Conservation (phyloP, 352 stramenopile species). For the Phytopythium chamaehyphon region DNA sequence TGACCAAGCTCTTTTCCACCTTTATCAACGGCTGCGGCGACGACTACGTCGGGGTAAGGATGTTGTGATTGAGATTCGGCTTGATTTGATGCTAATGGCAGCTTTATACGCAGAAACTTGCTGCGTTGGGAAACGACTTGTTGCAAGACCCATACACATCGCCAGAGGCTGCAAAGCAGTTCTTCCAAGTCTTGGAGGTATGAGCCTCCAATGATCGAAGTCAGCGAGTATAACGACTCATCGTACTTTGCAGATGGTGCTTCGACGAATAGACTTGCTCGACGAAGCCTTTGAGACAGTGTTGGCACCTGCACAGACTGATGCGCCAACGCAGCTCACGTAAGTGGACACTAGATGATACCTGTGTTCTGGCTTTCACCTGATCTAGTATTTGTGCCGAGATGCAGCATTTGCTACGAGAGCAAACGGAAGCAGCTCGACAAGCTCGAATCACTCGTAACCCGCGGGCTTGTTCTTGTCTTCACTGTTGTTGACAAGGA, state of each 20-base stretch:
- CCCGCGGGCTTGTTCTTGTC: constrained; percentile 40
- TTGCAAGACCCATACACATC: constrained; percentile 65
- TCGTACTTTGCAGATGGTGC: constrained; percentile 30
- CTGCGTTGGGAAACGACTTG: constrained; percentile 43
- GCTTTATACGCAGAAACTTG: constrained; percentile 42
- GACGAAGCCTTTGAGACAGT: constrained; percentile 55
- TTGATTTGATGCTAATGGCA: background rate
- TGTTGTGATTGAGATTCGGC: constrained; percentile 5
- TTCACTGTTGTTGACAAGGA: constrained; percentile 65
- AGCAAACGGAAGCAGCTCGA: constrained; percentile 64
- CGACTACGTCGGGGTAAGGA: constrained; percentile 53
- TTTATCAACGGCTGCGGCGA: constrained; percentile 60
- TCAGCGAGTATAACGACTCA: no score
- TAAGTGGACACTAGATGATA: constrained; percentile 12
- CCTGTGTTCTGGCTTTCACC: background rate
- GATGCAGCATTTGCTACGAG: constrained; percentile 67
- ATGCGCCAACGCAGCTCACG: constrained; percentile 74
- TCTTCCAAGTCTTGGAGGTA: constrained; percentile 66
- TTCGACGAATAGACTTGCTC: constrained; percentile 55
- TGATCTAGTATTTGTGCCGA: background rate
- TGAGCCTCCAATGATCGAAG: background rate
- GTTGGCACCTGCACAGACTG: constrained; percentile 28
- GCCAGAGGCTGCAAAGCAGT: constrained; percentile 54
- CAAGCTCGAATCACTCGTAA: constrained; percentile 56
- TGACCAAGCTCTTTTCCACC: constrained; percentile 64